Conservation (phyloP, 768 basidiomycete species). For the Amanita jacksonii region DNA sequence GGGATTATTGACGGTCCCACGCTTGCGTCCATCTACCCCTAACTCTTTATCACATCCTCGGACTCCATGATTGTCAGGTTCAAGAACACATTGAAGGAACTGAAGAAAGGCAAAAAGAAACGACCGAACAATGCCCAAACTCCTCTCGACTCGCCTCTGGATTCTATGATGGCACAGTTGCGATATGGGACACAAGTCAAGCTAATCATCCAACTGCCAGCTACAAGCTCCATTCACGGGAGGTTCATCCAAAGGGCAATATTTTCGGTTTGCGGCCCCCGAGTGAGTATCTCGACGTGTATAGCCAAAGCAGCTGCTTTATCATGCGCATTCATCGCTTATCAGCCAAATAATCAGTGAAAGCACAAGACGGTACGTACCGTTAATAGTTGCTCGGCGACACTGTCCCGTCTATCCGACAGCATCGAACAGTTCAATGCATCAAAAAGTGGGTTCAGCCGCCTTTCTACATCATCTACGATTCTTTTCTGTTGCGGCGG, state of each 20-base stretch:
- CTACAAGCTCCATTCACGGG: too few relatives aligned
- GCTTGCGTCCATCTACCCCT: too few relatives aligned
- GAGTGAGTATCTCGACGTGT: slow-evolving; percentile 79
- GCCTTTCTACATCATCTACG: slow-evolving; percentile 78
- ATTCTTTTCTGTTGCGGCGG: slow-evolving; percentile 83
- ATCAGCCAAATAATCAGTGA: slow-evolving; percentile 1
- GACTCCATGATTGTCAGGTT: too few relatives aligned
- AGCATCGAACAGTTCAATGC: slow-evolving; percentile 85
- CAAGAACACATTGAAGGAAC: too few relatives aligned
- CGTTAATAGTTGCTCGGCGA: slow-evolving; percentile 70
- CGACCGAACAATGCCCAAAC: too few relatives aligned
- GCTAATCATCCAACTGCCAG: too few relatives aligned
- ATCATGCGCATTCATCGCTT: slow-evolving; percentile 79
- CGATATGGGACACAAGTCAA: too few relatives aligned
- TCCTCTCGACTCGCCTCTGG: too few relatives aligned
- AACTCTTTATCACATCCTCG: too few relatives aligned
- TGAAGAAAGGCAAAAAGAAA: too few relatives aligned
- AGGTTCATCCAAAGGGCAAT: slow-evolving; percentile 84
- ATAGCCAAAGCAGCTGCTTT: slow-evolving; percentile 69
- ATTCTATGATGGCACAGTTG: too few relatives aligned
- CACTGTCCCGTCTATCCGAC: slow-evolving; percentile 49
- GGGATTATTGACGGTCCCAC: too few relatives aligned
- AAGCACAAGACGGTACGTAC: slow-evolving; percentile 33
- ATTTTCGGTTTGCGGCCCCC: slow-evolving; percentile 71
- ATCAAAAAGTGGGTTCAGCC: slow-evolving; percentile 82